A percentile compares a stretch with the other conserved stretches of the same genome.
Evolutionary conservation across 2,329 filamentous ascomycete species (phyloP).

Genomic region (Botryotinia convoluta): DNA sequence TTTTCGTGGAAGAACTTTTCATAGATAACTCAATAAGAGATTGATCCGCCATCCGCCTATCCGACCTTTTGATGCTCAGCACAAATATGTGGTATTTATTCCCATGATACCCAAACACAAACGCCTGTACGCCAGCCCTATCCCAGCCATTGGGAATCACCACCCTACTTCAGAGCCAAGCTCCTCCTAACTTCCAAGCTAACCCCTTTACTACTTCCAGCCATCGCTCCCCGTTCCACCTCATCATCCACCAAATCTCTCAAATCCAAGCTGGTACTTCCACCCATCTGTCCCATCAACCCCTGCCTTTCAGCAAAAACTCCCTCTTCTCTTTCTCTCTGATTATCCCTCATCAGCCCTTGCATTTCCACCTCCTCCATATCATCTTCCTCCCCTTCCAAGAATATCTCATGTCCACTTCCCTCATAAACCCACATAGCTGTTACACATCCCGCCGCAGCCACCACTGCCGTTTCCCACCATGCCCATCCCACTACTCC

Average conservation of each 20-base stretch:
- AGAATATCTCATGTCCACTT: constrained; percentile 13
- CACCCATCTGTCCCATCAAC: constrained; percentile 6
- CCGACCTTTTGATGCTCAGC: not conserved
- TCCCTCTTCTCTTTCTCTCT: constrained; percentile 7
- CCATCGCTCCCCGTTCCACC: constrained; percentile 37
- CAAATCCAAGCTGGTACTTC: not conserved
- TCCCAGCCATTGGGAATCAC: not conserved
- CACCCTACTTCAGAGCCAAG: not conserved
- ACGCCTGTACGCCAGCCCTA: not conserved
- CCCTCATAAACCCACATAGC: constrained; percentile 20
- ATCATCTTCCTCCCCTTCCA: constrained; percentile 5
- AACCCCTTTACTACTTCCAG: not conserved
- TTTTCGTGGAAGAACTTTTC: not conserved
- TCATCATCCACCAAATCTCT: constrained; percentile 6
- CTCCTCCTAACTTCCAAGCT: not conserved
- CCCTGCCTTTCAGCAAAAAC: not conserved
- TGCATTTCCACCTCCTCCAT: constrained; percentile 14
- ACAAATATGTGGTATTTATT: not conserved
- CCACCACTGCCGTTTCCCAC: constrained; percentile 45
- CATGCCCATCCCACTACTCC: constrained; percentile 56
- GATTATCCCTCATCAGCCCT: constrained; percentile 5
- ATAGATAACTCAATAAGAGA: not conserved
- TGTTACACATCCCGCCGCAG: constrained; percentile 1
- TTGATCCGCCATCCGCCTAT: not conserved
- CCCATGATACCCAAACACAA: not conserved